Base-by-base conservation (phyloP, 2,329 filamentous ascomycete species). In the Penicillium sp. region DNA sequence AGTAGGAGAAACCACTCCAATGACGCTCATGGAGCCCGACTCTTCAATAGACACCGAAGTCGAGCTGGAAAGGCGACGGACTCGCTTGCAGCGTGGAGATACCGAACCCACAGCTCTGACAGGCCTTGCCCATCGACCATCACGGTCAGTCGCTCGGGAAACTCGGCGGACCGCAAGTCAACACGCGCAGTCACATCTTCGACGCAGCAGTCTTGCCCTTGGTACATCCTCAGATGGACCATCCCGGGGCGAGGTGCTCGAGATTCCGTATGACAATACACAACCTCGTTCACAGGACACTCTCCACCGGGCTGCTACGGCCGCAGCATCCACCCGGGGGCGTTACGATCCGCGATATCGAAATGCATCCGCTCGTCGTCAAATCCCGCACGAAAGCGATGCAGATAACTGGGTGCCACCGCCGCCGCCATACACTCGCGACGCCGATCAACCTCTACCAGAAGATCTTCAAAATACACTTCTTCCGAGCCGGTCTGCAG, bases 321-420 rank as follows among this genome's bases (percentile, higher is more conserved):
- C 89, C n/a, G 90, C 89, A 19, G 89, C 90, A 35, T 86, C 86
- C 13, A 92, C 87, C 66, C 86, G 89, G 56, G 84, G 86, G 24
- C 82, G 89, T 50, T 82, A 91, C 64, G 86, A 86, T 64, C 78
- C 82, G 50, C 78, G 85, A 33, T 68, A 69, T 58, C 65, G 62
- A 10, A 67, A 63, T 16, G 61, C 63, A 18, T 54, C 63, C 11
- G 62, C 47, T 33, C 69, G 60, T 6, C 81, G 85, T 43, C 89
- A 93, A 68, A 83, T 92, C 66, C 91, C 91, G 4, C 90, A 95
- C 73, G 91, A 95, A 74, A 94, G 90, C 63, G 91, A 95, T 71
- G 90, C 91, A 4, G 91, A 95, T 68, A 91, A 93, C 67, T 96
- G 91, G 91, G 89, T 92, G 4, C 90, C 91, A 5, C 91, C 91